Evolutionary conservation across 768 basidiomycete species (phyloP).

Genomic region (Tylopilus sp.): DNA sequence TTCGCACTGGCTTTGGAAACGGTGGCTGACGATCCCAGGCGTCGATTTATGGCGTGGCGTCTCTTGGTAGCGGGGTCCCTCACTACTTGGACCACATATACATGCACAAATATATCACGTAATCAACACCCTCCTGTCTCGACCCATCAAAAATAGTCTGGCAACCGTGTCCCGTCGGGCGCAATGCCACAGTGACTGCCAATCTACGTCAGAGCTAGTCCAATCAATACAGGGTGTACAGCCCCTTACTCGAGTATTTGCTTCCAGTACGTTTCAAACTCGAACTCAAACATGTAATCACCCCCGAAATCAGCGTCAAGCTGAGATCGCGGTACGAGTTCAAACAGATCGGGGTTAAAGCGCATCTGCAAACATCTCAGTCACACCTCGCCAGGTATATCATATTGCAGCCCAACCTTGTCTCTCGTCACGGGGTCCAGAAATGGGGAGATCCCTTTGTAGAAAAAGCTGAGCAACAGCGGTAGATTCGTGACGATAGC

Average conservation of each 20-base stretch:
- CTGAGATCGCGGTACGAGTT: constrained; percentile 70
- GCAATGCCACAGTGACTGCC: constrained; percentile 44
- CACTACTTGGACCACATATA: constrained; percentile 10
- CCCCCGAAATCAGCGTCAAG: constrained; percentile 85
- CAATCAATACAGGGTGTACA: background rate
- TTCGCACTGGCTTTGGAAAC: constrained; percentile 17
- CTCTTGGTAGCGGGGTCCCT: constrained; percentile 19
- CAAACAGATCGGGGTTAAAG: constrained; percentile 79
- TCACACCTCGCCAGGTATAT: background rate
- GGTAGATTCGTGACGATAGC: constrained; percentile 84
- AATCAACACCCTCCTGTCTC: constrained; percentile 12
- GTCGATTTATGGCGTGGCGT: constrained; percentile 26
- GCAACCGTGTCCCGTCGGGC: constrained; percentile 39
- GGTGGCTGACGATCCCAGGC: constrained; percentile 26
- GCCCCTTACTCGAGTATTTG: constrained; percentile 66
- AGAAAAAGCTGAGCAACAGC: constrained; percentile 67
- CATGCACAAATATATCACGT: constrained; percentile 22
- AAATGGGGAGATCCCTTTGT: constrained; percentile 83
- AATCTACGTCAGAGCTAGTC: constrained; percentile 3
- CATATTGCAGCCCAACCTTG: constrained; percentile 47
- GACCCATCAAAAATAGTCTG: constrained; percentile 31
- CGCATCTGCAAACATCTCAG: constrained; percentile 54
- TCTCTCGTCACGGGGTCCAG: constrained; percentile 85
- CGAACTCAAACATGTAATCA: constrained; percentile 68
- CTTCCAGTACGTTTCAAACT: constrained; percentile 68